phyloP scores from a whole-genome alignment of 2,329 filamentous ascomycete species.

The Fusarium tanahbumbuense region DNA sequence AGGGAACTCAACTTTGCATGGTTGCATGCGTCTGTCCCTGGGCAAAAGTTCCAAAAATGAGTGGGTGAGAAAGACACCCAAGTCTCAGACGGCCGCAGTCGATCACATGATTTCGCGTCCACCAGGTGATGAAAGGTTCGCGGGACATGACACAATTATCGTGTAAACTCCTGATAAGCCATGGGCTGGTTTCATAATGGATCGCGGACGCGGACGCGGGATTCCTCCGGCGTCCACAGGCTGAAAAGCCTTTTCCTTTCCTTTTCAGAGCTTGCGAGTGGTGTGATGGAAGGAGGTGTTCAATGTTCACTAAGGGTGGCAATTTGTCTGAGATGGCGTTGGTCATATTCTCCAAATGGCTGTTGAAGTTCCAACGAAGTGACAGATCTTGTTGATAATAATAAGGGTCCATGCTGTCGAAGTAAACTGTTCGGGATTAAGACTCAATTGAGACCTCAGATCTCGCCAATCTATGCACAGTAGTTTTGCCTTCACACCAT shows the following conservation, averaged over 20 bases:
- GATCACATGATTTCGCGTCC: slow-evolving; percentile 3
- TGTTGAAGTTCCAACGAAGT: neutral
- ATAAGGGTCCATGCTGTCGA: slow-evolving; percentile 5
- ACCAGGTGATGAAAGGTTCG: neutral
- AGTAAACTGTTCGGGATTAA: neutral
- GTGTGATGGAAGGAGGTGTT: neutral
- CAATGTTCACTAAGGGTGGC: neutral
- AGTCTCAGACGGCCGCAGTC: neutral
- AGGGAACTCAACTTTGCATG: neutral
- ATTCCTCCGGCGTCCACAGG: neutral
- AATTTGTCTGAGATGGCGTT: neutral
- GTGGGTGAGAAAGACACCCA: neutral
- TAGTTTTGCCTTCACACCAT: slow-evolving; percentile 13
- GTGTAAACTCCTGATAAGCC: neutral
- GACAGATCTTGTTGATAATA: neutral
- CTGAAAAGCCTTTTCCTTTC: neutral
- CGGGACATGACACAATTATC: neutral
- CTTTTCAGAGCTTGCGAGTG: neutral
- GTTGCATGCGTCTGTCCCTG: neutral
- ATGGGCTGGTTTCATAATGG: neutral
- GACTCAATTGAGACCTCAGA: slow-evolving; percentile 7
- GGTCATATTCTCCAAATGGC: neutral
- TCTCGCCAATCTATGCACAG: slow-evolving; percentile 37
- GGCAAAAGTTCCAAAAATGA: neutral
- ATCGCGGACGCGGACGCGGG: neutral